A percentile compares a stretch with the other conserved stretches of the same genome.
These are phyloP conservation scores for Teunomyces gatunensis DNA, from an alignment of 805 yeast species.

Conservation along the genomic window DNA sequence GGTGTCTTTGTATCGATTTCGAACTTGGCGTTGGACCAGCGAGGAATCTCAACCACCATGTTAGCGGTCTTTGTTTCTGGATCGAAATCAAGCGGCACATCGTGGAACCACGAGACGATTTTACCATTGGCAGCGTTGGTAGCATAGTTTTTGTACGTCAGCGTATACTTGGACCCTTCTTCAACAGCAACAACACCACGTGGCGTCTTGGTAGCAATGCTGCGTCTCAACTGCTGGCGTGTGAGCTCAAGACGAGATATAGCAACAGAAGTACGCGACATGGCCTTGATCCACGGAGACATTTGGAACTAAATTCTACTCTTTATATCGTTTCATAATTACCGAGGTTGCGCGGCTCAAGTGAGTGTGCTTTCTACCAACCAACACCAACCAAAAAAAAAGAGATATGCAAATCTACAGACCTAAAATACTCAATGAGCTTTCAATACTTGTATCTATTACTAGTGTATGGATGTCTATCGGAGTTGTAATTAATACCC, in stretches of 20 bases:
- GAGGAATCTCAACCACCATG: constrained; percentile 47
- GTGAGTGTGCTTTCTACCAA: too few species aligned
- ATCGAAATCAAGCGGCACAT: constrained; percentile 57
- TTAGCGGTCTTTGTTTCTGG: constrained; percentile 37
- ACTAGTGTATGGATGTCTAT: too few species aligned
- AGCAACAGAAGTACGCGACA: constrained; percentile 7
- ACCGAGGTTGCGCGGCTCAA: not conserved
- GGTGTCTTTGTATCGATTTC: constrained; percentile 60
- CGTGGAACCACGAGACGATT: constrained; percentile 68
- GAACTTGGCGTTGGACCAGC: constrained; percentile 82
- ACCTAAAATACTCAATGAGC: too few species aligned
- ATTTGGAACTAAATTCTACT: not conserved
- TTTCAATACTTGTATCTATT: too few species aligned
- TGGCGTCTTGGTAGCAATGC: constrained; percentile 2
- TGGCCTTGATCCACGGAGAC: not conserved
- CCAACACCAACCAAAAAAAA: too few species aligned
- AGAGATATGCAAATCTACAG: too few species aligned
- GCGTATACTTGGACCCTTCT: constrained; percentile 36
- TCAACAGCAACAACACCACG: not conserved
- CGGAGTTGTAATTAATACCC: too few species aligned
- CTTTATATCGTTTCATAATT: not conserved
- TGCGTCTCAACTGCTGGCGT: constrained; percentile 10
- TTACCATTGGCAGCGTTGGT: constrained; percentile 39
- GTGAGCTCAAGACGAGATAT: constrained; percentile 10
- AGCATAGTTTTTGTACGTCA: constrained; percentile 43